Base-by-base conservation (phyloP, 2,329 filamentous ascomycete genomes). In the Epichloe uncinata region DNA sequence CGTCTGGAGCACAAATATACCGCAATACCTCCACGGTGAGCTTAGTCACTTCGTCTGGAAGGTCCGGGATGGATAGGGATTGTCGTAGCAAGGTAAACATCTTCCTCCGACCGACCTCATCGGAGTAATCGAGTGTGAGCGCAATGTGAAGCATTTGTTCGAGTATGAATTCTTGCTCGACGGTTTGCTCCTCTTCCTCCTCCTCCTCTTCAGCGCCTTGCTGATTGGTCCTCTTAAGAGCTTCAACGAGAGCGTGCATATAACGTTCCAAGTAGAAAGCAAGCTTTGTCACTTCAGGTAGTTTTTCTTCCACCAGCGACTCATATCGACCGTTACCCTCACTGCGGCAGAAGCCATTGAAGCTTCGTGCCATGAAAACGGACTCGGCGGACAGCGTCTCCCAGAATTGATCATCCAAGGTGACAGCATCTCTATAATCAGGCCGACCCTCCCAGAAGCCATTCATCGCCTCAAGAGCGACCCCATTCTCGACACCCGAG, bases 401-500 rank as follows among this genome's bases (percentile, higher is more conserved):
- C 84, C 85, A 94, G 66, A 87, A 91, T 15, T 73, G 70, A 58
- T 90, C 81, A 54, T 84, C 78, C 55, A 93, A 88, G 22, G 69
- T 73, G 49, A 89, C 75, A 33, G 77, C 79, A 49, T 90, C 83
- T 47, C 83, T 74, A 60, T 90, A 90, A 62, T 93, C 86, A 3
- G 87, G 85, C 16, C 93, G 82, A 4, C 90, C 87, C 57, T 93
- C 86, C 93, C 93, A 98, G 67, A 98, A 97, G 45, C 88, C 87
- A 53, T 80, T 84, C 90, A 98, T 96, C 1, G 93, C 93, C 62
- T 96, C 87, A 7, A 94, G 77, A 2, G 88, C 91, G 52, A 97
- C 87, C 5, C 93, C 94, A 50, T 85, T 87, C 63, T 96, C 90
- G 18, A 85, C 81, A 1, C 89, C 90, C 4, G 89, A 91, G 63